phyloP scores from a whole-genome alignment of 306 rosid genomes.

The Cucumis sativus region DNA sequence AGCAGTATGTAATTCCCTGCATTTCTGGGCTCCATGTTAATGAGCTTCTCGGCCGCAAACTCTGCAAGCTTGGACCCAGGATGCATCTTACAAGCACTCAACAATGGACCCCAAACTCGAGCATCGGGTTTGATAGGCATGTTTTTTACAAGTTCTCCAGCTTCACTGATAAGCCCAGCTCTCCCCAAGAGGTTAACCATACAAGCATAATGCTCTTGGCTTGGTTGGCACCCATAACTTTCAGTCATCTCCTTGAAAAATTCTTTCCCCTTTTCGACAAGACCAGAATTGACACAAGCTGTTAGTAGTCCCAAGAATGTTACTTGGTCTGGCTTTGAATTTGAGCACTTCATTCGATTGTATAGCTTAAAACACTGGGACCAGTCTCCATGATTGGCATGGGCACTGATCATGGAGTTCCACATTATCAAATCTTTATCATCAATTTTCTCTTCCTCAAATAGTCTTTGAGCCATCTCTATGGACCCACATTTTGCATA shows the following conservation, averaged over 20 bases:
- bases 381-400: conserved; percentile 64
- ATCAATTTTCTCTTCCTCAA: conserved; percentile 42
- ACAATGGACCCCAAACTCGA: conserved; percentile 60
- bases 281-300: conserved; percentile 67
- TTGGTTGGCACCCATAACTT: conserved; percentile 38
- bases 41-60: conserved; percentile 61
- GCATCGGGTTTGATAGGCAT: conserved; percentile 56
- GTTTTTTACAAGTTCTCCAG: conserved; percentile 37
- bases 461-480: conserved; percentile 50
- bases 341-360: conserved; percentile 39
- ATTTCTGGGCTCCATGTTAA: conserved; percentile 57
- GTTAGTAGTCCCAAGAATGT: conserved; percentile 59
- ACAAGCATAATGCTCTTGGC: conserved; percentile 61
- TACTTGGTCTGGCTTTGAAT: conserved; percentile 47
- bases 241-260: conserved; percentile 59
- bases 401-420: conserved; percentile 62
- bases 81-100: conserved; percentile 62
- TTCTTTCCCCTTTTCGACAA: conserved; percentile 37
- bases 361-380: conserved; percentile 35
- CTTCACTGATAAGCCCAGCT: conserved; percentile 53
- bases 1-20: conserved; percentile 66
- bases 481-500: conserved; percentile 77
- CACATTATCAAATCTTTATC: conserved; percentile 51
- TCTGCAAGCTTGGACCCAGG: conserved; percentile 43
- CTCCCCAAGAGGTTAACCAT: conserved; percentile 68